Evolutionary conservation across 306 rosid genomes (phyloP).

Genomic region (apple (Malus domestica)): ASM211411v1 NC_041798.1:7346001-7346500

Average conservation of each 20-base stretch:
- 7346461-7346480: not conserved
- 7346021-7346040: conserved; percentile 42
- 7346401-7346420: not conserved
- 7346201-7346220: conserved; percentile 58
- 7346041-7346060: conserved; percentile 41
- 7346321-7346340: not conserved
- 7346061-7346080: not conserved
- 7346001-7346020: conserved; percentile 46
- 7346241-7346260: conserved; percentile 51
- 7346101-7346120: conserved; percentile 11
- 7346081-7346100: conserved; percentile 2
- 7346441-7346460: not conserved
- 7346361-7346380: not conserved
- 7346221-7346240: conserved; percentile 53
- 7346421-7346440: not conserved
- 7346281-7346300: conserved; percentile 2
- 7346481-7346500: not conserved
- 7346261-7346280: conserved; percentile 77
- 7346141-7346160: conserved; percentile 50
- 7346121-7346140: conserved; percentile 16
- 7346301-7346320: conserved; percentile 5
- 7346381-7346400: not conserved
- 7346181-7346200: conserved; percentile 68
- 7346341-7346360: not conserved
- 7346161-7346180: conserved; percentile 78